Conservation (phyloP, 768 basidiomycete genomes). For the Termitomyces sp. region DNA sequence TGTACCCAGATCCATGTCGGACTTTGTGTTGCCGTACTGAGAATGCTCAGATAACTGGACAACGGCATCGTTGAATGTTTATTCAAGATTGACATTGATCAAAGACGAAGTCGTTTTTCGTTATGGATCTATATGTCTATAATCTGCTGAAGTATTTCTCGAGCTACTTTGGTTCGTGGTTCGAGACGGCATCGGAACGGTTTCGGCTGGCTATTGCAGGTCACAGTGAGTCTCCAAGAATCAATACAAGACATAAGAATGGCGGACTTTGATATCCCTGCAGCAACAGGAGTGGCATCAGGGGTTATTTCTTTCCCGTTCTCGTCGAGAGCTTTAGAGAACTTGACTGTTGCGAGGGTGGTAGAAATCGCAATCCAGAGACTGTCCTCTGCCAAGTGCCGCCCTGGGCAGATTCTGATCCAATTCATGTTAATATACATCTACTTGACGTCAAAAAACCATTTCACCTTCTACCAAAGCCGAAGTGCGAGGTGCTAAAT, state of each 20-base stretch:
- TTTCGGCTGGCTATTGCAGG: conserved; percentile 16
- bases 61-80: neutral
- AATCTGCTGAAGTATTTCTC: neutral
- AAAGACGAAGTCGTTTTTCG: neutral
- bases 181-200: conserved; percentile 20
- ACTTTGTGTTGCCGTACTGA: neutral
- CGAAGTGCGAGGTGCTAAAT: conserved; percentile 8
- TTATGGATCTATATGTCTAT: neutral
- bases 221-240: neutral
- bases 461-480: conserved; percentile 12
- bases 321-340: conserved; percentile 7
- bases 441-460: neutral
- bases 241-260: neutral
- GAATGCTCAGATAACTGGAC: neutral
- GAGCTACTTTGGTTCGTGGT: conserved; percentile 13
- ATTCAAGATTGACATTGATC: neutral
- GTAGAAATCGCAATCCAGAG: conserved; percentile 19
- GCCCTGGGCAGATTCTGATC: conserved; percentile 27
- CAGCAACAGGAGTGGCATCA: neutral
- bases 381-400: conserved; percentile 33
- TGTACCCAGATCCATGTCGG: neutral
- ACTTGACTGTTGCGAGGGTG: conserved; percentile 7
- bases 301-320: conserved; percentile 11
- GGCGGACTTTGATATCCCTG: neutral
- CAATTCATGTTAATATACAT: neutral